phyloP scores from a whole-genome alignment of 495 filamentous ascomycete genomes.

The Penicillium canariense region DNA sequence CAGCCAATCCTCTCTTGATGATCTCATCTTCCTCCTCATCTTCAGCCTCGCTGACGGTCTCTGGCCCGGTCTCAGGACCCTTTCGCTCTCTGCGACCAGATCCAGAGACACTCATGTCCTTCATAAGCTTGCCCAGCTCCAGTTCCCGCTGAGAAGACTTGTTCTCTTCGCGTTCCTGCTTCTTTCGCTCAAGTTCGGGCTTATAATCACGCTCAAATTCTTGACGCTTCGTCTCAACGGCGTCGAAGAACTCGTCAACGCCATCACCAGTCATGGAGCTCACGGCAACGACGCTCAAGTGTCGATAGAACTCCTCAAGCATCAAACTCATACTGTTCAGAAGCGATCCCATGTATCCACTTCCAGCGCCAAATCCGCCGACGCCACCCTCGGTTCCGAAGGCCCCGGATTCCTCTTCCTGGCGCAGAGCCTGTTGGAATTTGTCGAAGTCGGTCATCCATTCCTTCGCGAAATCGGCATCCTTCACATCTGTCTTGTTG shows the following conservation, averaged over 20 bases:
- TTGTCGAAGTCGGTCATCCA: conserved; percentile 99
- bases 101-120: conserved; percentile 77
- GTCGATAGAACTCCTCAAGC: conserved; percentile 95
- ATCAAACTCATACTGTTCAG: conserved; percentile 97
- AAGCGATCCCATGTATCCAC: conserved; percentile 95
- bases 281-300: conserved; percentile 87
- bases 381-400: conserved; percentile 71
- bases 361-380: conserved; percentile 62
- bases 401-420: conserved; percentile 74
- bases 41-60: conserved; percentile 53
- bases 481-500: conserved; percentile 96
- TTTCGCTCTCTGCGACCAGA: conserved; percentile 31
- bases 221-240: conserved; percentile 77
- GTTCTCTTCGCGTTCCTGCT: conserved; percentile 68
- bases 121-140: conserved; percentile 90
- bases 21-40: conserved; percentile 41
- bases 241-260: conserved; percentile 87
- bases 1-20: conserved; percentile 31
- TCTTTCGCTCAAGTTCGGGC: conserved; percentile 81
- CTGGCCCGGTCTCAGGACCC: conserved; percentile 30
- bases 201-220: conserved; percentile 92
- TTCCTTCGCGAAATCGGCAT: conserved; percentile 88
- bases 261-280: conserved; percentile 91
- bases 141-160: conserved; percentile 68
- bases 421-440: conserved; percentile 80